phyloP scores from a whole-genome alignment of 148 eudicot genomes.

The Camellia sinensis region DNA sequence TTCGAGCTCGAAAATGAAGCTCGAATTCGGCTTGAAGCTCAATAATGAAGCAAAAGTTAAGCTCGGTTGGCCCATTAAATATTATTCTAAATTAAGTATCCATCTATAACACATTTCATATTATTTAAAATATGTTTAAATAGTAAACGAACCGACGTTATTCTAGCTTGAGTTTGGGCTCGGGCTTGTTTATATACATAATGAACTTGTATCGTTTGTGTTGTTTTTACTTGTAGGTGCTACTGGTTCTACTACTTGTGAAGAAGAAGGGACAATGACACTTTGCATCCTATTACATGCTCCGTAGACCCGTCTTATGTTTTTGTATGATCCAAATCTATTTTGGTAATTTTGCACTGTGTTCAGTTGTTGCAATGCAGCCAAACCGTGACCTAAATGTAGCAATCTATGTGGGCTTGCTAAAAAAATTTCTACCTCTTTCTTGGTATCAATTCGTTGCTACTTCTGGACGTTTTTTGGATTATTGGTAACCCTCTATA shows the following conservation, averaged over 20 bases:
- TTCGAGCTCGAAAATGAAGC: too few species aligned
- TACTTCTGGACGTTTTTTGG: neutral
- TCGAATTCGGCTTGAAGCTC: too few species aligned
- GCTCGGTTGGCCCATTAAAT: too few species aligned
- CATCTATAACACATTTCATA: too few species aligned
- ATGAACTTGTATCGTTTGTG: too few species aligned
- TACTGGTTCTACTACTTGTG: conserved; percentile 14
- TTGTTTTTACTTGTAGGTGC: conserved; percentile 17
- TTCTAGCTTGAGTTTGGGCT: too few species aligned
- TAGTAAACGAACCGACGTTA: too few species aligned
- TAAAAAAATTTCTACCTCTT: neutral
- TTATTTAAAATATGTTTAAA: too few species aligned
- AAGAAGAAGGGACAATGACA: conserved; percentile 16
- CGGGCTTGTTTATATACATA: too few species aligned
- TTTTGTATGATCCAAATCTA: neutral
- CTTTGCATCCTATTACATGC: neutral
- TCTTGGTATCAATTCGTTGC: neutral
- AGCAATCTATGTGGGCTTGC: neutral
- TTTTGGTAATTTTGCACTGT: neutral
- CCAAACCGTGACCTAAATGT: conserved; percentile 5
- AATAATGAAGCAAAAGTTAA: too few species aligned
- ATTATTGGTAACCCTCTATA: neutral
- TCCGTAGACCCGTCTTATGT: neutral
- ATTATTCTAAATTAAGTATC: too few species aligned
- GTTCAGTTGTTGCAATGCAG: neutral